A percentile compares a stretch with the other conserved stretches of the same genome.
Evolutionary conservation across 2,329 filamentous ascomycete species (phyloP).

Genomic region (Nemania bipapillata): DNA sequence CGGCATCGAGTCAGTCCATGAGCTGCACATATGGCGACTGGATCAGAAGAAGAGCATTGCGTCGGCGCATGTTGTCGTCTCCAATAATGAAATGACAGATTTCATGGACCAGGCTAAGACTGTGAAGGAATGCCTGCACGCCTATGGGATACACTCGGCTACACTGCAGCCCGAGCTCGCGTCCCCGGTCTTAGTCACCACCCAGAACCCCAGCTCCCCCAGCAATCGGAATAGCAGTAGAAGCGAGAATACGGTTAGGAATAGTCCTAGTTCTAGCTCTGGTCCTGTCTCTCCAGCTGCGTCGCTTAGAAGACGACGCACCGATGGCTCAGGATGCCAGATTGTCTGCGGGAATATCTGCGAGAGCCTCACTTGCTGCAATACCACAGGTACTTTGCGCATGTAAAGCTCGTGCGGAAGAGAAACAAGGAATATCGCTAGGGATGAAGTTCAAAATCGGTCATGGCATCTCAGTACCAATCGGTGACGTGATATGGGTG

Average conservation of each 20-base stretch:
- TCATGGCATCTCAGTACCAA: not conserved
- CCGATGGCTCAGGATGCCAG: slow-evolving; percentile 45
- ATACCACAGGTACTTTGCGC: slow-evolving; percentile 39
- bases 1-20: slow-evolving; percentile 74
- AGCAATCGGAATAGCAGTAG: slow-evolving; percentile 9
- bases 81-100: slow-evolving; percentile 63
- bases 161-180: slow-evolving; percentile 74
- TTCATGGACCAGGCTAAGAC: slow-evolving; percentile 71
- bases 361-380: slow-evolving; percentile 49
- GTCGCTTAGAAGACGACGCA: slow-evolving; percentile 49
- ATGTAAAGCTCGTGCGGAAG: slow-evolving; percentile 26
- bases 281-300: slow-evolving; percentile 32
- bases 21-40: slow-evolving; percentile 78
- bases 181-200: slow-evolving; percentile 14
- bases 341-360: slow-evolving; percentile 50
- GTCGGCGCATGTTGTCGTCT: slow-evolving; percentile 74
- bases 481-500: not conserved
- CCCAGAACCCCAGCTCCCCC: not conserved
- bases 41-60: slow-evolving; percentile 76
- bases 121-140: slow-evolving; percentile 75
- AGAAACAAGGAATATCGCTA: not conserved
- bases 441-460: not conserved
- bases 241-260: slow-evolving; percentile 16
- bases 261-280: not conserved
- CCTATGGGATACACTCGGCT: slow-evolving; percentile 76